A percentile compares a stretch with the other conserved stretches of the same genome.
phyloP scores from a whole-genome alignment of 805 yeast species.

The Metschnikowia gelsemii region DNA sequence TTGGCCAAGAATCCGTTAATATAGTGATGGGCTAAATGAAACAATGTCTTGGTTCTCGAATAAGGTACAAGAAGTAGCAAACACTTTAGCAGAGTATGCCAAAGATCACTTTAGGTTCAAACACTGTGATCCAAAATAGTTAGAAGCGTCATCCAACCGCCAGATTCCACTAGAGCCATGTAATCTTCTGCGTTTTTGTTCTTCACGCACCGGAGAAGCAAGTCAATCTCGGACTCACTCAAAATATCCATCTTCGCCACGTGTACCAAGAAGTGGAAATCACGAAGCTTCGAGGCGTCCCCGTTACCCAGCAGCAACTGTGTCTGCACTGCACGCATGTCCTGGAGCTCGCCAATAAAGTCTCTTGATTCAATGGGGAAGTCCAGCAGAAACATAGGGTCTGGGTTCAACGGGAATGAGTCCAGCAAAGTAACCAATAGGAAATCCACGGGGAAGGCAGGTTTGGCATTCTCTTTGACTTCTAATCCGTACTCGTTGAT shows the following conservation, averaged over 20 bases:
- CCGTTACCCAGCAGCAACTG: constrained; percentile 44
- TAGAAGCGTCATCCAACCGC: constrained; percentile 82
- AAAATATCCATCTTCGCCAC: constrained; percentile 57
- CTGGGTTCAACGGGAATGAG: constrained; percentile 76
- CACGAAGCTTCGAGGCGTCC: constrained; percentile 44
- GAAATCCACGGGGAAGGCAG: constrained; percentile 31
- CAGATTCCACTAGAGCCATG: constrained; percentile 53
- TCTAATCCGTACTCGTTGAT: constrained; percentile 85
- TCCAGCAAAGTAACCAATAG: constrained; percentile 84
- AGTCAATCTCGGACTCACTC: constrained; percentile 50
- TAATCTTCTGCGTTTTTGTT: constrained; percentile 44
- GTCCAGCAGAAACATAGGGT: constrained; percentile 48
- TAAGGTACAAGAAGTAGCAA: no score
- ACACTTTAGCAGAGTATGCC: no score
- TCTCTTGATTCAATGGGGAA: constrained; percentile 84
- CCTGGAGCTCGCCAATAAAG: constrained; percentile 72
- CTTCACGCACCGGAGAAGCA: constrained; percentile 50
- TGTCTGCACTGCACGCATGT: constrained; percentile 51
- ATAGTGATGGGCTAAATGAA: no score
- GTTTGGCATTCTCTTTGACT: constrained; percentile 65
- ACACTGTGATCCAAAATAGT: constrained; percentile 46
- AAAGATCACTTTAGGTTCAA: no score
- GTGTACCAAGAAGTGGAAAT: constrained; percentile 74
- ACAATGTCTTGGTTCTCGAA: no score
- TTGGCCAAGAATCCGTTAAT: no score